Base-by-base conservation (phyloP, 2,329 filamentous ascomycete species). In the Geoglossum cookeanum region DNA sequence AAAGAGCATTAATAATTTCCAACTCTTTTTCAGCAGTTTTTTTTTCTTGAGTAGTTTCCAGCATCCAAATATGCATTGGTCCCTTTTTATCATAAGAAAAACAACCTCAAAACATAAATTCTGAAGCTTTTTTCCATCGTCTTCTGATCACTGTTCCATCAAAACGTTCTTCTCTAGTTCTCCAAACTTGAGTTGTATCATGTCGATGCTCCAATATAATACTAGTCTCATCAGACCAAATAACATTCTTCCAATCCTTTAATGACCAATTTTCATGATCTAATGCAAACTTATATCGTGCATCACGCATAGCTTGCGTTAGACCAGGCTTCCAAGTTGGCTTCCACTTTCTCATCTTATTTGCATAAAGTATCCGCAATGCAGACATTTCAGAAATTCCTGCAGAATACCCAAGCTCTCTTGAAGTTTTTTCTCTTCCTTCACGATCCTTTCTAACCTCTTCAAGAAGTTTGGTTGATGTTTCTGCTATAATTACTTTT, bases 241-340 rank as follows among this genome's bases (percentile, higher is more conserved):
- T 54, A 22, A 54, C 27, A 54, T 54, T 54, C 27, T 54, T 54
- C 27, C 51, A 54, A 54, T 54, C 51, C 3, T 54, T 15, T 22
- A 54, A 30, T 54, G 27, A 17, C 27, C 27, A 54, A 30, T 54
- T n/a, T 33, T 39, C 29, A 54, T 54, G 51, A 54, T 54, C 51
- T 39, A 22, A 22, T 33, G 27, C 27, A 30, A 54, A 54, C 51
- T 54, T 17, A 17, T 17, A 29, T 33, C 27, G 2, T 33, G 29
- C 3, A 54, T n/a, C 33, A n/a, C 29, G 2, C 29, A 54, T 54
- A 17, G 17, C 51, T 54, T 33, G 3, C 3, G 27, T 54, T 30
- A 54, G n/a, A 17, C 27, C 51, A 54, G 51, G 51, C 27, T 52
- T 52, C 17, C 29, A 52, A 11, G 29, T 52, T 22, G 3, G 48